Evolutionary conservation across 2,329 filamentous ascomycete genomes (phyloP), one percentile per base, ranked within the genome.

Genomic region (Pyrenochaeta sp.): DNA sequence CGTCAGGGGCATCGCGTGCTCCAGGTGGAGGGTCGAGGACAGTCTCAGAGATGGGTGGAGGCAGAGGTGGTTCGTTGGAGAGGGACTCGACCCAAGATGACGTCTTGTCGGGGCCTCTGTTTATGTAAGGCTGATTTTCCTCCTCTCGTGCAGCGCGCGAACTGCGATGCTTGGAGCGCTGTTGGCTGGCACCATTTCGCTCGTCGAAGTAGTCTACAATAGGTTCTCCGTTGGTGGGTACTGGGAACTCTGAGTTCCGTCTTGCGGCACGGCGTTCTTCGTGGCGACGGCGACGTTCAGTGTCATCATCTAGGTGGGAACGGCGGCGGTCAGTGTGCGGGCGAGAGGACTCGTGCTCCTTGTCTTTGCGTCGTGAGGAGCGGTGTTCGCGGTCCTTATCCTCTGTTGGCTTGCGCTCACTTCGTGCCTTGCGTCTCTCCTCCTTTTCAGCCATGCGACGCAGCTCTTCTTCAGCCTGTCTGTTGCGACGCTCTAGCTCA

Each of bases 11-110:
- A 4, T 67, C 66, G 48, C 63, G 66, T 14, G 51, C 52, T 21
- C 65, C 68, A 0, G 73, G 73, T 1, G 60, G 61, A 3, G 64
- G 64, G 46, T 83, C 80, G 50, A 82, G 68, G 40, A 83, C 80
- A 2, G 80, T 82, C 51, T 78, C 78, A 11, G 69, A 69, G 37
- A 76, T 69, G 43, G 79, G 79, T 1, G 78, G 76, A 3, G 79
- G 79, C 4, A 77, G 75, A 3, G 80, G 79, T 17, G 79, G 79
- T 29, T 79, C 77, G 41, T 77, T 75, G 45, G 74, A 77, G 45
- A 83, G 63, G 1, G 72, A 77, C 51, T 81, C 69, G 7, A 83
- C 79, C 80, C 80, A 83, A 0, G 77, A 80, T 1, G 75, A 75
- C 4, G 80, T 82, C 69, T 82, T 82, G 69, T 82, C 79, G 44